Percentiles rank a stretch among this genome's conserved stretches.
Conservation (phyloP, 2,329 filamentous ascomycete genomes). For the Paecilomyces sp. region DNA sequence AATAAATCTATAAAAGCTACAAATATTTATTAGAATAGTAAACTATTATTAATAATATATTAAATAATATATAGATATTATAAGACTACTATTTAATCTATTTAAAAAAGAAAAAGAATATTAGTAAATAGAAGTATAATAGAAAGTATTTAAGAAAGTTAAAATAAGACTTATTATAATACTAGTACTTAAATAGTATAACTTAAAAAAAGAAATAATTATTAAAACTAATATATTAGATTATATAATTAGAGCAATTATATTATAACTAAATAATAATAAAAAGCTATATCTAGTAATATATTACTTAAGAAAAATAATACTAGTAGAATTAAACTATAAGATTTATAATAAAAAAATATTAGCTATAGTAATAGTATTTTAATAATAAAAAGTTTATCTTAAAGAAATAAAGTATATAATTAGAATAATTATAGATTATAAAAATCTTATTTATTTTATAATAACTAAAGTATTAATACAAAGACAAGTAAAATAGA, state of each 20-base stretch:
- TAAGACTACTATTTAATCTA: background rate
- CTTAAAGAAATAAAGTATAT: background rate
- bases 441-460: slow-evolving; percentile 2
- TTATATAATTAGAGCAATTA: too few relatives aligned
- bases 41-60: background rate
- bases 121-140: background rate
- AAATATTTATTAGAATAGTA: too few relatives aligned
- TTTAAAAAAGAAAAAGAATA: background rate
- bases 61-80: background rate
- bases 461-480: slow-evolving; percentile 1
- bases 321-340: too few relatives aligned
- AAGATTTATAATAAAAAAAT: too few relatives aligned
- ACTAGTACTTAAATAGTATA: too few relatives aligned
- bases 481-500: background rate
- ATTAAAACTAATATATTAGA: too few relatives aligned
- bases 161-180: too few relatives aligned
- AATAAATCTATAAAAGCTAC: too few relatives aligned
- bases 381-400: slow-evolving; percentile 3
- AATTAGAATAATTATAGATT: slow-evolving; percentile 1
- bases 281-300: too few relatives aligned
- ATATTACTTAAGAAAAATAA: too few relatives aligned
- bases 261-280: too few relatives aligned
- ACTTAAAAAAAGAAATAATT: background rate
- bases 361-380: background rate
- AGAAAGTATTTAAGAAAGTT: too few relatives aligned